These are phyloP conservation scores for Monosporascus sp. DNA, from an alignment of 2,329 filamentous ascomycete genomes.

Conservation along the genomic window DNA sequence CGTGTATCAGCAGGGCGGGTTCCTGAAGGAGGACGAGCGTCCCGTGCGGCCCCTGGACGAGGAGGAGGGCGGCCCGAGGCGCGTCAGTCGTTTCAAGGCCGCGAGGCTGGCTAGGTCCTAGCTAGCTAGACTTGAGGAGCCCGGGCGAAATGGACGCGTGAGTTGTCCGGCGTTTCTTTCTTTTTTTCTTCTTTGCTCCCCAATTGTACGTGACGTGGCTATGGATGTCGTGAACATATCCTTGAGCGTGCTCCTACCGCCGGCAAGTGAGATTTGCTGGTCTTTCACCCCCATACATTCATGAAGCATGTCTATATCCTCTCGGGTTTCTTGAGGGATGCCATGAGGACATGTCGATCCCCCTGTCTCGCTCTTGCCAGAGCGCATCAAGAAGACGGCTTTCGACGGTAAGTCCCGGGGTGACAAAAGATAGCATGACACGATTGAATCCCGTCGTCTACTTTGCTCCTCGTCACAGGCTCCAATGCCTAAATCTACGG, in stretches of 20 bases:
- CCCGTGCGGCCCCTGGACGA: constrained; percentile 64
- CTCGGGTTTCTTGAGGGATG: too few species aligned
- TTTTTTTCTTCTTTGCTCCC: not conserved
- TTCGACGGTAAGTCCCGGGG: too few species aligned
- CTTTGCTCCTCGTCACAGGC: not conserved
- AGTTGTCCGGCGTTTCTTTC: not conserved
- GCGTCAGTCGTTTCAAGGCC: constrained; percentile 69
- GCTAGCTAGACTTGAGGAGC: constrained; percentile 1
- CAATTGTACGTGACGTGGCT: not conserved
- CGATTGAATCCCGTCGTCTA: too few species aligned
- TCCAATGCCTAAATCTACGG: constrained; percentile 18
- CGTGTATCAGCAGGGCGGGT: constrained; percentile 78
- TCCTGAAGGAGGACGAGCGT: constrained; percentile 65
- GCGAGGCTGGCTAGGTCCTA: constrained; percentile 55
- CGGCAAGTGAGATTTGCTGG: too few species aligned
- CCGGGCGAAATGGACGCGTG: not conserved
- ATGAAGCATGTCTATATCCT: too few species aligned
- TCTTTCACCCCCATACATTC: too few species aligned
- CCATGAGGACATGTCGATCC: too few species aligned
- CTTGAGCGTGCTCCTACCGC: too few species aligned
- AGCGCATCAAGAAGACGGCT: too few species aligned
- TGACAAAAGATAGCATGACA: too few species aligned
- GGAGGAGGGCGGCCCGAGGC: constrained; percentile 55
- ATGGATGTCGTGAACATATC: too few species aligned
- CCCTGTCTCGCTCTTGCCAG: too few species aligned